A percentile compares a stretch with the other conserved stretches of the same genome.
These are phyloP conservation scores for Leishmania turanica DNA, from an alignment of 208 protist species.

Conservation along the genomic window DNA sequence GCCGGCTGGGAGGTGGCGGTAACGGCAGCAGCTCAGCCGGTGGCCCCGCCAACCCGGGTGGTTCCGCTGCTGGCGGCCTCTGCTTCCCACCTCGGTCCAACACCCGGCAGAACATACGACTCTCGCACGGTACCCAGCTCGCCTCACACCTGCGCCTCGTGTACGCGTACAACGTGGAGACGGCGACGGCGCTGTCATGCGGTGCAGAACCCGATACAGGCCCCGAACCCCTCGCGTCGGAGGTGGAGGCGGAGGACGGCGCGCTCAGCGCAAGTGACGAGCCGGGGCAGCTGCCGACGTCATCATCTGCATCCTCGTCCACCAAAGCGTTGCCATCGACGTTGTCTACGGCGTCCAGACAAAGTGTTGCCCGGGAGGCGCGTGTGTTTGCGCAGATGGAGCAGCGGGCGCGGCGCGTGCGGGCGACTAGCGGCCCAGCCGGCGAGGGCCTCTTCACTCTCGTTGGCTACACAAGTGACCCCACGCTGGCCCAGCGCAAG, in stretches of 20 bases:
- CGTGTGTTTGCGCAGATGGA: constrained; percentile 33
- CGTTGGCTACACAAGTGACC: constrained; percentile 79
- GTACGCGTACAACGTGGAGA: constrained; percentile 41
- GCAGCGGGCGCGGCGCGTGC: constrained; percentile 24
- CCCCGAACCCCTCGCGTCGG: background rate
- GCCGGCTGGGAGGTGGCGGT: constrained; percentile 8
- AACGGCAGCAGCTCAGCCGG: constrained; percentile 4
- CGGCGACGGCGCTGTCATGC: background rate
- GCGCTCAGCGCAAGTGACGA: constrained; percentile 1
- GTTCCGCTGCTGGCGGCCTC: constrained; percentile 25
- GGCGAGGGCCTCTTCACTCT: constrained; percentile 67
- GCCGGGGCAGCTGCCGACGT: background rate
- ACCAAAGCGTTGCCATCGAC: background rate
- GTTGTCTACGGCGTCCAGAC: background rate
- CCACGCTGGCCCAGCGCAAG: constrained; percentile 65
- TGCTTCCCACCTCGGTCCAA: constrained; percentile 67
- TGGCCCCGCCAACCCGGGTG: background rate
- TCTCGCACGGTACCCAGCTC: constrained; percentile 58
- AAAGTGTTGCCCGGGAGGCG: constrained; percentile 3
- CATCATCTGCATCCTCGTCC: background rate
- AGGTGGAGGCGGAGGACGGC: background rate
- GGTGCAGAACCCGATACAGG: background rate
- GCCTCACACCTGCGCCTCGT: constrained; percentile 62
- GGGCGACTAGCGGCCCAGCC: constrained; percentile 27
- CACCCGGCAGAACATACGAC: constrained; percentile 71